Evolutionary conservation across 75 land plant species (phyloP).

Genomic region (Pinus tabuliformis): DNA sequence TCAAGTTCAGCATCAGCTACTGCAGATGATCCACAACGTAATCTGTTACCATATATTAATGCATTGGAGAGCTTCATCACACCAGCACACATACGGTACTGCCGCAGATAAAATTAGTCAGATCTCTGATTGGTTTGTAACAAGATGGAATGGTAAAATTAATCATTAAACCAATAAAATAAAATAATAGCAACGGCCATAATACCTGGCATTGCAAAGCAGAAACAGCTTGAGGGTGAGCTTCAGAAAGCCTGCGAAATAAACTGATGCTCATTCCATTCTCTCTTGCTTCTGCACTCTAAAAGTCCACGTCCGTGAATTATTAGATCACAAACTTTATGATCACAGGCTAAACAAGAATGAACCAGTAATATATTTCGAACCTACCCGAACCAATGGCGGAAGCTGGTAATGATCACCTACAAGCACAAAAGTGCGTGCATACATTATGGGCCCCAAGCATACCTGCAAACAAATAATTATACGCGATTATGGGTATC

Average conservation of each 20-base stretch:
- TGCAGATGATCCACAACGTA: conserved; percentile 75
- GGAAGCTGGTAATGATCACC: conserved; percentile 95
- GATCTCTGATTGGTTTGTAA: background rate
- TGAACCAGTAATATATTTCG: background rate
- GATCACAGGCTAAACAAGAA: background rate
- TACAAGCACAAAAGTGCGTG: conserved; percentile 84
- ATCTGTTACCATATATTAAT: conserved; percentile 79
- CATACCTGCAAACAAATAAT: conserved; percentile 51
- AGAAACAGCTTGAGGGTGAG: conserved; percentile 84
- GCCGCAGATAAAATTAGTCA: conserved; percentile 4
- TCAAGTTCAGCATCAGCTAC: conserved; percentile 60
- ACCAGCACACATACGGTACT: conserved; percentile 92
- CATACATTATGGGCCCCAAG: conserved; percentile 80
- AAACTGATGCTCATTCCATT: conserved; percentile 80
- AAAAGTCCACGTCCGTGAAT: background rate
- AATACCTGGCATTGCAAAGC: conserved; percentile 79
- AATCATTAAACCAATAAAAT: background rate
- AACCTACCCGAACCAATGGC: conserved; percentile 77
- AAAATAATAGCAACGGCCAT: background rate
- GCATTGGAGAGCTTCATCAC: conserved; percentile 82
- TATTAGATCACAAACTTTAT: background rate
- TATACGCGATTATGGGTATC: background rate
- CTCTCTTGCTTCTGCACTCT: conserved; percentile 88
- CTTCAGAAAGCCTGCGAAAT: conserved; percentile 87
- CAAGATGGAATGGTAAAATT: background rate